Percentiles rank a stretch among this genome's conserved stretches.
phyloP scores from a whole-genome alignment of 768 basidiomycete genomes.

The Mycena vitilis region DNA sequence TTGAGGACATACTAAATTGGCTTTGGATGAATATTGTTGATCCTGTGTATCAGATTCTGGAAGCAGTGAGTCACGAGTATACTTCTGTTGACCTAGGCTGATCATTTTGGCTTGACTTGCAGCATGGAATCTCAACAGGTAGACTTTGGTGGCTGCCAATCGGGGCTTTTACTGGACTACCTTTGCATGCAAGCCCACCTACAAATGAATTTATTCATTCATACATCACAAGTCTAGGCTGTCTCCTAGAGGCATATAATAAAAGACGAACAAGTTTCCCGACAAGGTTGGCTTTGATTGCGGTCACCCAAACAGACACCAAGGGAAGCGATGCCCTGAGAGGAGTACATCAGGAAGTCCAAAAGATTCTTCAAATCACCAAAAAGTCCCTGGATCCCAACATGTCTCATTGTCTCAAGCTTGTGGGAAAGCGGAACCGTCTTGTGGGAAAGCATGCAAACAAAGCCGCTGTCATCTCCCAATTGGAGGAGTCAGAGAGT shows the following conservation, averaged over 20 bases:
- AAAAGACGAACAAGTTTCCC: background rate
- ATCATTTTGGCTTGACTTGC: background rate
- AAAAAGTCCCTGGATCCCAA: too few relatives aligned
- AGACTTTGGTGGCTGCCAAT: background rate
- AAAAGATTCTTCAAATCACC: background rate
- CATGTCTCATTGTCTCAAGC: too few relatives aligned
- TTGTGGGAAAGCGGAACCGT: too few relatives aligned
- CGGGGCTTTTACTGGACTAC: background rate
- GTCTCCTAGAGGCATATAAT: background rate
- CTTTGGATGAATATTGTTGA: background rate
- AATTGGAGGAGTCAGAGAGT: too few relatives aligned
- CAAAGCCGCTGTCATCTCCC: too few relatives aligned
- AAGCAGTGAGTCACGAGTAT: too few relatives aligned
- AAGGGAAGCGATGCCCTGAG: background rate
- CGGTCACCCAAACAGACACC: background rate
- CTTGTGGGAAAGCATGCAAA: too few relatives aligned
- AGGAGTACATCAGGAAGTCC: background rate
- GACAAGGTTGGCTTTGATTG: background rate
- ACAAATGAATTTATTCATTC: background rate
- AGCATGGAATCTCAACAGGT: background rate
- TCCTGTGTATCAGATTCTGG: background rate
- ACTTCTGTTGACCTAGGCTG: too few relatives aligned
- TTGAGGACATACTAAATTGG: background rate
- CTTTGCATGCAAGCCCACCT: background rate
- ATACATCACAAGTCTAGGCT: background rate